phyloP scores from a whole-genome alignment of 2,329 filamentous ascomycete genomes.

The Colletotrichum horii region DNA sequence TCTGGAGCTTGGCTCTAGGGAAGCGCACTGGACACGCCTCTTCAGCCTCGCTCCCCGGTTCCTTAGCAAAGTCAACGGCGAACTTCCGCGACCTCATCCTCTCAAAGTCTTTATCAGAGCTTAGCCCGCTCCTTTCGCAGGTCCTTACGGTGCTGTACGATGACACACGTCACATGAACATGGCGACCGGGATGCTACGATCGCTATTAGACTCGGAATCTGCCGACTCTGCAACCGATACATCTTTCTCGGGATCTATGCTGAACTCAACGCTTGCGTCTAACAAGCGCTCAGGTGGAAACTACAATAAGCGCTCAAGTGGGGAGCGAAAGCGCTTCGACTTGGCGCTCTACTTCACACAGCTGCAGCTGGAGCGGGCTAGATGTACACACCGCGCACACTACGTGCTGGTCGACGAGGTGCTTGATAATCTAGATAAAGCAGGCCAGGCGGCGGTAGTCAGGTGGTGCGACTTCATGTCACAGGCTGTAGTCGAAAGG shows the following conservation, averaged over 20 bases:
- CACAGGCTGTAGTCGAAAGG: not conserved
- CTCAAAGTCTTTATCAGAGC: not conserved
- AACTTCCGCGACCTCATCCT: not conserved
- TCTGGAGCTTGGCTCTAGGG: not conserved
- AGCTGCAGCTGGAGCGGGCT: not conserved
- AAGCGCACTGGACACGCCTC: not conserved
- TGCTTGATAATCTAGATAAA: not conserved
- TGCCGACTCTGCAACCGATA: not conserved
- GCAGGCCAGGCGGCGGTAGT: not conserved
- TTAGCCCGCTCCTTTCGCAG: not conserved
- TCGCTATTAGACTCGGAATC: not conserved
- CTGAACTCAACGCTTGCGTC: not conserved
- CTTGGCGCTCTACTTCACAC: not conserved
- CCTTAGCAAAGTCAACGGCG: not conserved
- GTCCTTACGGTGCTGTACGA: not conserved
- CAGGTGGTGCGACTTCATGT: not conserved
- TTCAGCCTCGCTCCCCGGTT: not conserved
- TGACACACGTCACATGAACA: not conserved
- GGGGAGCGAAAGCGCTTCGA: not conserved
- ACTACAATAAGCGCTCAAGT: not conserved
- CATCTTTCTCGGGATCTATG: not conserved
- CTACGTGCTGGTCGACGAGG: not conserved
- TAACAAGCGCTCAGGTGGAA: not conserved
- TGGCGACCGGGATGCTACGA: not conserved
- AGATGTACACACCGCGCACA: not conserved